phyloP scores from a whole-genome alignment of 2,329 filamentous ascomycete genomes.

The Dactylellina sp. region DNA sequence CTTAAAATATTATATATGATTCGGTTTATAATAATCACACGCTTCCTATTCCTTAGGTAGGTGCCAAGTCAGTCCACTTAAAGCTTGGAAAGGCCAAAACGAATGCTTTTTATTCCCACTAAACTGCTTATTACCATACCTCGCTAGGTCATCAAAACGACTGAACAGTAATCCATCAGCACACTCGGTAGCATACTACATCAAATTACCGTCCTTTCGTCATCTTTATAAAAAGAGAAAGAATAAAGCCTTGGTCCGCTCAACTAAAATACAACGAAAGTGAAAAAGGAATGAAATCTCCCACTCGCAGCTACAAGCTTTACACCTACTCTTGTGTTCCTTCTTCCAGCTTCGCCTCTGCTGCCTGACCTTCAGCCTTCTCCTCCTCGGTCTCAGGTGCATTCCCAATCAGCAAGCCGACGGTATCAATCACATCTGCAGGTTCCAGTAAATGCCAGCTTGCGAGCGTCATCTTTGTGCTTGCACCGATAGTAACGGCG shows the following conservation, averaged over 20 bases:
- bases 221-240: constrained; percentile 1
- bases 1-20: too few relatives aligned
- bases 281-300: not conserved
- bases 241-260: not conserved
- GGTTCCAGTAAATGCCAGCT: constrained; percentile 91
- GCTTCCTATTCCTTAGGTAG: not conserved
- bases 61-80: not conserved
- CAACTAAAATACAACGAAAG: constrained; percentile 31
- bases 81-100: not conserved
- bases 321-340: constrained; percentile 14
- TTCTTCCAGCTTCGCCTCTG: constrained; percentile 14
- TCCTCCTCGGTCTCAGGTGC: constrained; percentile 33
- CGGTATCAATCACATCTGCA: constrained; percentile 80
- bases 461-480: constrained; percentile 89
- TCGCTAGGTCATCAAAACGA: not conserved
- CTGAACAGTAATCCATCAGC: not conserved
- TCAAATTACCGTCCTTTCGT: constrained; percentile 1
- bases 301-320: not conserved
- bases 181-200: not conserved
- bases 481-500: constrained; percentile 90
- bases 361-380: constrained; percentile 2
- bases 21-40: not conserved
- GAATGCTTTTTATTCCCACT: not conserved
- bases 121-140: not conserved
- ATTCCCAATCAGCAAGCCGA: constrained; percentile 68